Percentiles rank a stretch among this genome's conserved stretches.
Conservation (phyloP, 2,329 filamentous ascomycete genomes). For the Nemania sp. region DNA sequence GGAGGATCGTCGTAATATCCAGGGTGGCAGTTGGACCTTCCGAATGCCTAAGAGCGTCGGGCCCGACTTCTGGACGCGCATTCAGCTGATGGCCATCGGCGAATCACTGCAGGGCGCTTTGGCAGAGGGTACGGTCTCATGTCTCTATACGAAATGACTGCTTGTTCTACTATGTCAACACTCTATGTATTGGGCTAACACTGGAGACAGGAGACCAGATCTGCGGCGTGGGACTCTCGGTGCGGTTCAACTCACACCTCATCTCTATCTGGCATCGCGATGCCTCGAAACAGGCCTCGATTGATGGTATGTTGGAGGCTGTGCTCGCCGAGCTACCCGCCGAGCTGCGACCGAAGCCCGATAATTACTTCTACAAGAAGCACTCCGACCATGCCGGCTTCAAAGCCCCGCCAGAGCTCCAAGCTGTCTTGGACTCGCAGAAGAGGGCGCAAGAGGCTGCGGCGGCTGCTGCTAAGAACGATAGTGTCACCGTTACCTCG, state of each 20-base stretch:
- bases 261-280: conserved; percentile 95
- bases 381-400: conserved; percentile 88
- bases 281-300: conserved; percentile 75
- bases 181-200: too few relatives aligned
- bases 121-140: conserved; percentile 67
- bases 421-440: conserved; percentile 61
- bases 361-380: conserved; percentile 83
- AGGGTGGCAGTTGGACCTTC: conserved; percentile 91
- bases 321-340: conserved; percentile 73
- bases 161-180: too few relatives aligned
- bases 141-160: too few relatives aligned
- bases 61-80: conserved; percentile 77
- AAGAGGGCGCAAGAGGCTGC: conserved; percentile 50
- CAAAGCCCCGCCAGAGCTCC: conserved; percentile 63
- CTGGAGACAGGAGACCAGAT: conserved; percentile 71
- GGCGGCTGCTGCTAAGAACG: conserved; percentile 39
- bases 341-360: conserved; percentile 71
- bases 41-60: conserved; percentile 76
- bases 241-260: conserved; percentile 86
- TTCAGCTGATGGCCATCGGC: conserved; percentile 81
- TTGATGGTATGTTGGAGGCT: conserved; percentile 72
- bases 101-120: conserved; percentile 77
- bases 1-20: conserved; percentile 84
- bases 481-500: conserved; percentile 30
- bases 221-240: conserved; percentile 83